A percentile compares a stretch with the other conserved stretches of the same genome.
These are phyloP conservation scores for Saturnispora halmiae DNA, from an alignment of 805 yeast species.

Conservation along the genomic window DNA sequence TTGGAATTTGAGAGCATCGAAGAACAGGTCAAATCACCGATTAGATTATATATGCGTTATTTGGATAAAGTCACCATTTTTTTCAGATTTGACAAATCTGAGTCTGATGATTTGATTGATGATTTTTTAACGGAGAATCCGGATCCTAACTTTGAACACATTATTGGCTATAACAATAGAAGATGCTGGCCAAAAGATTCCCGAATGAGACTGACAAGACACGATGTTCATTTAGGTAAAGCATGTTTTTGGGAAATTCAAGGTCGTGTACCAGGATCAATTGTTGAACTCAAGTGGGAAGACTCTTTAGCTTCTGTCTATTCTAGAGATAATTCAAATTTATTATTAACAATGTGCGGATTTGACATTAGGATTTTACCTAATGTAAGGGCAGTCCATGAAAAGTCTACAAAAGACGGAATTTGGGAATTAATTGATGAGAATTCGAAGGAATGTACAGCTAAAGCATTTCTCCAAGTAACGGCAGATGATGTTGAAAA, in stretches of 20 bases:
- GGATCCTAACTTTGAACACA: conserved; percentile 84
- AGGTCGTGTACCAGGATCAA: conserved; percentile 66
- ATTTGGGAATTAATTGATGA: conserved; percentile 82
- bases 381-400: conserved; percentile 45
- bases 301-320: conserved; percentile 80
- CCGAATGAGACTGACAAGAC: conserved; percentile 83
- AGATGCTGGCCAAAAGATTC: conserved; percentile 93
- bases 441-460: conserved; percentile 72
- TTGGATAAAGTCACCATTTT: conserved; percentile 74
- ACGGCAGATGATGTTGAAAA: conserved; percentile 69
- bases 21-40: conserved; percentile 62
- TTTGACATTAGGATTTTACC: conserved; percentile 90
- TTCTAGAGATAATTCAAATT: conserved; percentile 81
- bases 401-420: conserved; percentile 56
- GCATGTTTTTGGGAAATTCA: conserved; percentile 89
- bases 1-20: conserved; percentile 54
- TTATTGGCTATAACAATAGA: conserved; percentile 77
- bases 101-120: conserved; percentile 64
- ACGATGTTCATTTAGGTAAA: conserved; percentile 85
- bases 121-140: conserved; percentile 79
- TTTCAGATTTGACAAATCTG: conserved; percentile 65
- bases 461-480: conserved; percentile 79
- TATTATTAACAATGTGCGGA: conserved; percentile 87
- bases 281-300: conserved; percentile 70
- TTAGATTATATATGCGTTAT: conserved; percentile 72